phyloP scores from a whole-genome alignment of 176 grass and related monocot species.

The Zea luxurians region DNA sequence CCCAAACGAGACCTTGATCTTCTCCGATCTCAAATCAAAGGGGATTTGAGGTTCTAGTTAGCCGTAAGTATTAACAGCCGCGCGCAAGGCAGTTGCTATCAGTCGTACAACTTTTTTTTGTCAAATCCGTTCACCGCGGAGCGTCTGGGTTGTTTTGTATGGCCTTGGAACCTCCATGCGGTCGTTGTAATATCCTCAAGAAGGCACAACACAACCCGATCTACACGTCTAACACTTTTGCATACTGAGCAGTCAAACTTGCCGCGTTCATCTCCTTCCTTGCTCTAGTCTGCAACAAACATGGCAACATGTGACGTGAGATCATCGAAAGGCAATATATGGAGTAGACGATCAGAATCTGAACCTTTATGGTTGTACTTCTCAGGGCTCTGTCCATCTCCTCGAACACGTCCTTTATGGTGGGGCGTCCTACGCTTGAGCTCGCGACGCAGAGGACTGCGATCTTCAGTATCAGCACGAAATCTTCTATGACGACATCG shows the following conservation, averaged over 20 bases:
- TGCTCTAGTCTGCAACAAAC: conserved; percentile 8
- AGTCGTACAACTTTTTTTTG: no score
- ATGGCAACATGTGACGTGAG: neutral
- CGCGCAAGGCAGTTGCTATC: no score
- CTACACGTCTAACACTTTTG: neutral
- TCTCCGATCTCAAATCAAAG: no score
- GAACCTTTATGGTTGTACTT: conserved; percentile 47
- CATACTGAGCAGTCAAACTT: conserved; percentile 1
- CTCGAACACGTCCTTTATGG: conserved; percentile 52
- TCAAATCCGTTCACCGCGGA: no score
- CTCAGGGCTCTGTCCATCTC: conserved; percentile 54
- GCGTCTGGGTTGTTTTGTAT: no score
- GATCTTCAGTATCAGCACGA: conserved; percentile 46
- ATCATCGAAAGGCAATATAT: neutral
- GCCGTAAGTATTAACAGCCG: no score
- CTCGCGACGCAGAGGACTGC: conserved; percentile 55
- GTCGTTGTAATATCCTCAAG: no score
- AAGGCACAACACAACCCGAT: no score
- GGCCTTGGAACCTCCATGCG: no score
- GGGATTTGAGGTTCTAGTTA: no score
- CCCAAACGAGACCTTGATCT: no score
- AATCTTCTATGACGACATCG: conserved; percentile 54
- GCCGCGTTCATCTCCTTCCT: conserved; percentile 15
- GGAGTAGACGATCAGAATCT: neutral
- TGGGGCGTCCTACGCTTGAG: conserved; percentile 53